Percentiles rank a stretch among this genome's conserved stretches.
phyloP scores from a whole-genome alignment of 2,329 filamentous ascomycete genomes.

The Nemania sp. region DNA sequence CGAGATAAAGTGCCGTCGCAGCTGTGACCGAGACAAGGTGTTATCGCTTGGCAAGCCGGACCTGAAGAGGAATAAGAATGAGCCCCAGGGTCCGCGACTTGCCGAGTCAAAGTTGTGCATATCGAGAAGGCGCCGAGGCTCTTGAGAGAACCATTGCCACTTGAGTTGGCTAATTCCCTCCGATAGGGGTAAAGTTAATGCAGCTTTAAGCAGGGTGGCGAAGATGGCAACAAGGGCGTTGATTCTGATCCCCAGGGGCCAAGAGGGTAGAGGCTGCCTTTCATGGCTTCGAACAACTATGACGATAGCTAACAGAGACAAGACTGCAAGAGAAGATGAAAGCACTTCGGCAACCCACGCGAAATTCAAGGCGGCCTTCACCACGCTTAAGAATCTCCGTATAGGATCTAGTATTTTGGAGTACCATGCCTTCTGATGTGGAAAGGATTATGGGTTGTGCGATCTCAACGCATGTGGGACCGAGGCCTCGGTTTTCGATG shows the following conservation, averaged over 20 bases:
- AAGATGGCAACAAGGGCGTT: conserved; percentile 21
- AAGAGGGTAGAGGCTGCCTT: background rate
- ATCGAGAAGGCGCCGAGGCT: background rate
- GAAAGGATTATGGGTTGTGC: too few species aligned
- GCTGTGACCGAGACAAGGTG: too few species aligned
- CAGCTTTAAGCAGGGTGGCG: conserved; percentile 19
- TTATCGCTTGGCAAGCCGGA: too few species aligned
- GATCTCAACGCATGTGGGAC: too few species aligned
- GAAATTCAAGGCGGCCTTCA: conserved; percentile 5
- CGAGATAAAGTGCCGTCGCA: too few species aligned
- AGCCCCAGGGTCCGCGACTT: conserved; percentile 3
- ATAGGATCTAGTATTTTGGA: too few species aligned
- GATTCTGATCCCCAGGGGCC: conserved; percentile 15
- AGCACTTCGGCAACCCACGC: conserved; percentile 20
- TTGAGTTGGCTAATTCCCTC: conserved; percentile 13
- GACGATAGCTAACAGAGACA: conserved; percentile 13
- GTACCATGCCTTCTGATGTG: too few species aligned
- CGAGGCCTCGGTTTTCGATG: too few species aligned
- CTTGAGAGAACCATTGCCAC: conserved; percentile 2
- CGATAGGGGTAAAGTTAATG: conserved; percentile 7
- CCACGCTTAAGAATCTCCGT: too few species aligned
- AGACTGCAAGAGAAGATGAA: background rate
- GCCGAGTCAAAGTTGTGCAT: conserved; percentile 1
- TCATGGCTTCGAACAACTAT: conserved; percentile 1
- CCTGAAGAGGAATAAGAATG: conserved; percentile 3